These are phyloP conservation scores for Cladophialophora yegresii DNA, from an alignment of 2,329 filamentous ascomycete genomes.

Conservation along the genomic window DNA sequence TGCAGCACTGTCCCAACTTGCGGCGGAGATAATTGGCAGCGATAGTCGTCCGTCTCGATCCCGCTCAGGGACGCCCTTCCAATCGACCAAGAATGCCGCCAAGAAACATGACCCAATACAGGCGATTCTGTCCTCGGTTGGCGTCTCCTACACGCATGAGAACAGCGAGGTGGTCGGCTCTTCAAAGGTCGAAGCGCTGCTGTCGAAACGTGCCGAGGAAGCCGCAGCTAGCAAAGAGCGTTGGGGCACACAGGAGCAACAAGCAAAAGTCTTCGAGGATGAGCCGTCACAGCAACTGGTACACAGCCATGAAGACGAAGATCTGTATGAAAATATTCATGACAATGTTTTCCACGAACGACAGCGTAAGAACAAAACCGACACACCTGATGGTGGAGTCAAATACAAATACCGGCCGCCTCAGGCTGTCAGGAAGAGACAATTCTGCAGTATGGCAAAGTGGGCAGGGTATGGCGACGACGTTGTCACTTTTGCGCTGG, in stretches of 20 bases:
- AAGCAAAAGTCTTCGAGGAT: conserved; percentile 32
- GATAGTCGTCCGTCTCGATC: conserved; percentile 49
- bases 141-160: conserved; percentile 93
- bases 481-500: conserved; percentile 80
- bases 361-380: background rate
- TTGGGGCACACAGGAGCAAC: conserved; percentile 28
- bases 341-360: conserved; percentile 6
- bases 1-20: conserved; percentile 72
- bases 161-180: conserved; percentile 94
- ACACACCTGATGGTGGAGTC: conserved; percentile 43
- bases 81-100: conserved; percentile 38
- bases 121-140: conserved; percentile 82
- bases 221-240: conserved; percentile 28
- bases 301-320: conserved; percentile 2
- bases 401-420: conserved; percentile 71
- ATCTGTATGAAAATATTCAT: conserved; percentile 9
- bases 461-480: conserved; percentile 70
- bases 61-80: conserved; percentile 46
- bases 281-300: conserved; percentile 20
- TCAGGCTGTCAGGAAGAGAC: conserved; percentile 69
- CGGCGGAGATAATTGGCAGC: conserved; percentile 59
- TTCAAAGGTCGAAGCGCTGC: conserved; percentile 83
- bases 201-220: conserved; percentile 72
- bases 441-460: conserved; percentile 88
- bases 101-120: conserved; percentile 71